Evolutionary conservation across 805 yeast genomes (phyloP).

Genomic region (Cyberlindnera maclurae): DNA sequence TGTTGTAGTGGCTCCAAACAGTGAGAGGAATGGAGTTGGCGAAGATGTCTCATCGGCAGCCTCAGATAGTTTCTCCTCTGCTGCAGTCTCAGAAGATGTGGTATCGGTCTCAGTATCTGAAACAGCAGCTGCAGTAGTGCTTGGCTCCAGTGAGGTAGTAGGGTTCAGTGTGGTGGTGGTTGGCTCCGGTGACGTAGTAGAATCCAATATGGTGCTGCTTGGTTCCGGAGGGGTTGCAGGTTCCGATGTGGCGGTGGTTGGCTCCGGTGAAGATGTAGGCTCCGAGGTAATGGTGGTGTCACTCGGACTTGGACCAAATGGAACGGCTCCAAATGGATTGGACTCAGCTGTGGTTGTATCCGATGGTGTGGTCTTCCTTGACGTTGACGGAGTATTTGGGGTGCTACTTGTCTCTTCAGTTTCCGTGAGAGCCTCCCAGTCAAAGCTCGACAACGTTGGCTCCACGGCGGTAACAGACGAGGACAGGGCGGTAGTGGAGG

Average conservation of each 20-base stretch:
- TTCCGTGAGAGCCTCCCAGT: too few relatives aligned
- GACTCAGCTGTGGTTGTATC: neutral
- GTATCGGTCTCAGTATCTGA: neutral
- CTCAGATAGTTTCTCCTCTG: neutral
- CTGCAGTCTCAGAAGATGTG: neutral
- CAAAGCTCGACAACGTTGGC: constrained; percentile 1
- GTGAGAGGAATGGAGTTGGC: too few relatives aligned
- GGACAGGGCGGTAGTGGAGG: neutral
- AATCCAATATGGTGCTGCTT: too few relatives aligned
- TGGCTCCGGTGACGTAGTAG: too few relatives aligned
- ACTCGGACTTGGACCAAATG: too few relatives aligned
- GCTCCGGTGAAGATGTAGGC: neutral
- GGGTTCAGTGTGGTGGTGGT: too few relatives aligned
- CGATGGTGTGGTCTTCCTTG: constrained; percentile 1
- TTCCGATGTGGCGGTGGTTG: too few relatives aligned
- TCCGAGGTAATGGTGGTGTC: neutral
- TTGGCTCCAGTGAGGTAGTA: too few relatives aligned
- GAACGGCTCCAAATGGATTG: too few relatives aligned
- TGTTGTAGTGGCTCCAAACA: too few relatives aligned
- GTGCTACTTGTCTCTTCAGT: too few relatives aligned
- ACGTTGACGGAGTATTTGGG: neutral
- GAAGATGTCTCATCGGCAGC: neutral
- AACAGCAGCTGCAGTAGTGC: constrained; percentile 3
- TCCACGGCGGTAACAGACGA: neutral
- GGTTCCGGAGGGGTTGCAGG: too few relatives aligned